These are phyloP conservation scores for Gentiana straminea DNA, from an alignment of 257 asterid species.

Conservation along the genomic window DNA sequence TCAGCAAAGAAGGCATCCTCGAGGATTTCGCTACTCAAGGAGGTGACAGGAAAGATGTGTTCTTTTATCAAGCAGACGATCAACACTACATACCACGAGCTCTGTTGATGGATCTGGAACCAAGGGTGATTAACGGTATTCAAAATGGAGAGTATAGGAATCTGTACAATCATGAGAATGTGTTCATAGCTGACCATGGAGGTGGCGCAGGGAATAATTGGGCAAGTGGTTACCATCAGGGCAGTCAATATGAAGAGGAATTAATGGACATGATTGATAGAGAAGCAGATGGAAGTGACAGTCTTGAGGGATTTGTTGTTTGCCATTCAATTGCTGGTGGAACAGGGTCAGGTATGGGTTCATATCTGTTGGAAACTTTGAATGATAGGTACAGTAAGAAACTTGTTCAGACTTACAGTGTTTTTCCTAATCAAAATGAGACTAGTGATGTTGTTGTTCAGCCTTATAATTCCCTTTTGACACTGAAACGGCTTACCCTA, in stretches of 20 bases:
- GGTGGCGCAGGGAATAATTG: constrained; percentile 99
- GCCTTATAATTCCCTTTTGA: constrained; percentile 93
- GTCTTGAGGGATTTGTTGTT: constrained; percentile 98
- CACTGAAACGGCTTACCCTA: constrained; percentile 85
- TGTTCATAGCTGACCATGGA: constrained; percentile 86
- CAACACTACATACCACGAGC: constrained; percentile 98
- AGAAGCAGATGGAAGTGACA: constrained; percentile 99
- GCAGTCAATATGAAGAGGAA: constrained; percentile 94
- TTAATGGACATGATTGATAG: constrained; percentile 99
- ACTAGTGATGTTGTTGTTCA: constrained; percentile 99
- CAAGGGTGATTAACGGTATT: constrained; percentile 92
- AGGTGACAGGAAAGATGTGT: constrained; percentile 96
- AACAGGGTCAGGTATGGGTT: constrained; percentile 99
- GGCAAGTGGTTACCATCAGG: constrained; percentile 99
- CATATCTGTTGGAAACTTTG: constrained; percentile 87
- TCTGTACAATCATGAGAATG: constrained; percentile 92
- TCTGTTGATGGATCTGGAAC: constrained; percentile 94
- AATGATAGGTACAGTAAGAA: constrained; percentile 98
- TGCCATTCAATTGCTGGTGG: constrained; percentile 99
- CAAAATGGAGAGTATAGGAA: constrained; percentile 94
- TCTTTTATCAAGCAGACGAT: constrained; percentile 99
- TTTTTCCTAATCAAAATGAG: constrained; percentile 97
- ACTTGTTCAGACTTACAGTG: constrained; percentile 96
- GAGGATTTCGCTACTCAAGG: constrained; percentile 99
- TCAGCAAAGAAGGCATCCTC: constrained; percentile 92